A percentile compares a stretch with the other conserved stretches of the same genome.
These are phyloP conservation scores for Tuber melanosporum DNA, from an alignment of 495 filamentous ascomycete species.

Conservation along the genomic window DNA sequence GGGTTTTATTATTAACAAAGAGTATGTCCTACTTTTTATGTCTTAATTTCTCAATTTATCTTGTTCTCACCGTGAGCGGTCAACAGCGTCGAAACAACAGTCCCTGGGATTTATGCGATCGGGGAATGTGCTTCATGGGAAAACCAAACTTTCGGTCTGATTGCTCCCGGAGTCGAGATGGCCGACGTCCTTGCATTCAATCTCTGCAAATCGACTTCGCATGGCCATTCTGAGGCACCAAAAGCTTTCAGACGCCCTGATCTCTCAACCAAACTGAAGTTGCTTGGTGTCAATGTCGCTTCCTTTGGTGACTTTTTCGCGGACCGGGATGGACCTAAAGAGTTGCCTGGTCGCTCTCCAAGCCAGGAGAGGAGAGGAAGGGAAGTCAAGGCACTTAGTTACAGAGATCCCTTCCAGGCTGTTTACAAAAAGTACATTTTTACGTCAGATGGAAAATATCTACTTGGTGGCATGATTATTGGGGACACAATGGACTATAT, in stretches of 20 bases:
- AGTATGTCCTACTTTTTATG: slow-evolving; percentile 37
- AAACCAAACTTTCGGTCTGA: slow-evolving; percentile 85
- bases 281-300: slow-evolving; percentile 88
- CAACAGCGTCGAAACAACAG: slow-evolving; percentile 61
- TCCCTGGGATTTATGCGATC: slow-evolving; percentile 75
- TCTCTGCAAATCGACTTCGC: slow-evolving; percentile 51
- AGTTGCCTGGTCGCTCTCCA: slow-evolving; percentile 54
- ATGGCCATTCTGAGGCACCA: slow-evolving; percentile 63
- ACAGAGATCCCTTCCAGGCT: slow-evolving; percentile 88
- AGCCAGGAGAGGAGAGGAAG: slow-evolving; percentile 40
- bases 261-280: slow-evolving; percentile 87
- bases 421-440: slow-evolving; percentile 97
- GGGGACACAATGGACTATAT: slow-evolving; percentile 92
- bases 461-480: slow-evolving; percentile 97
- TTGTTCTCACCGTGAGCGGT: neutral
- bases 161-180: slow-evolving; percentile 94
- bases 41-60: neutral
- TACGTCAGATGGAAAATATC: slow-evolving; percentile 82
- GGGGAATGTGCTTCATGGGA: slow-evolving; percentile 96
- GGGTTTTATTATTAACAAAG: slow-evolving; percentile 66
- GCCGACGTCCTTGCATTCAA: slow-evolving; percentile 94
- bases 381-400: slow-evolving; percentile 72
- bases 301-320: slow-evolving; percentile 97
- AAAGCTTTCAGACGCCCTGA: slow-evolving; percentile 77
- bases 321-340: slow-evolving; percentile 76